Percentiles rank a stretch among this genome's conserved stretches.
phyloP scores from a whole-genome alignment of 2,329 filamentous ascomycete genomes.

The Penicillium sp. region DNA sequence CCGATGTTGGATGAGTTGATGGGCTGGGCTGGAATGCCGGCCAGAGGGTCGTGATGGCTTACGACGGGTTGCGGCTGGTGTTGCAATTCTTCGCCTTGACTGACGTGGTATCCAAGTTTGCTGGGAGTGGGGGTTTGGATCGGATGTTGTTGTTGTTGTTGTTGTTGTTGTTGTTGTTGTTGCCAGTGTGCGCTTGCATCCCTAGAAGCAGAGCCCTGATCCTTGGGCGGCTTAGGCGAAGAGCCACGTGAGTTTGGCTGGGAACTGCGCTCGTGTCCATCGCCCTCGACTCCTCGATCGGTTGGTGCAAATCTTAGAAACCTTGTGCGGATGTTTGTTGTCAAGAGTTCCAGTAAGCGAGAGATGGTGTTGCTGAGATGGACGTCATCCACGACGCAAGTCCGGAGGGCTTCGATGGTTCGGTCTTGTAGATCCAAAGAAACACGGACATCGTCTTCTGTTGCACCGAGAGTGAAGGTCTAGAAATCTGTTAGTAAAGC shows the following conservation, averaged over 20 bases:
- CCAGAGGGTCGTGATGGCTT: constrained; percentile 35
- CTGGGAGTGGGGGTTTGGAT: constrained; percentile 2
- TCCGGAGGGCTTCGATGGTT: constrained; percentile 56
- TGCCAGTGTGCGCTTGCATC: constrained; percentile 17
- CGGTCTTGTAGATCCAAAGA: constrained; percentile 57
- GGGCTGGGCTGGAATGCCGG: constrained; percentile 41
- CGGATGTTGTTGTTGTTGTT: neutral
- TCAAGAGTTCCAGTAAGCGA: constrained; percentile 57
- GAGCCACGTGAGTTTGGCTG: constrained; percentile 32
- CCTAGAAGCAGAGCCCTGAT: constrained; percentile 18
- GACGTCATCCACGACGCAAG: constrained; percentile 62
- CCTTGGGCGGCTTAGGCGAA: constrained; percentile 32
- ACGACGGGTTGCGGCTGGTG: constrained; percentile 12
- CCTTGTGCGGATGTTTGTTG: constrained; percentile 54
- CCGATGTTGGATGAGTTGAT: constrained; percentile 44
- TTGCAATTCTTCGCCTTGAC: constrained; percentile 7
- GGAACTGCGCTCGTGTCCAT: constrained; percentile 34
- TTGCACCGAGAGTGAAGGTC: constrained; percentile 61
- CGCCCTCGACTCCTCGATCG: constrained; percentile 42
- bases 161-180: neutral
- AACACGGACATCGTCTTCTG: constrained; percentile 58
- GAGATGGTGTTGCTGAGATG: constrained; percentile 62
- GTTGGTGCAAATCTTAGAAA: constrained; percentile 56
- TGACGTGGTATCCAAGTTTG: constrained; percentile 11
- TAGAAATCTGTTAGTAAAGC: constrained; percentile 22